Base-by-base conservation (phyloP, 1,284 basidiomycete species). In the Cutaneotrichosporon dermatis region DNA sequence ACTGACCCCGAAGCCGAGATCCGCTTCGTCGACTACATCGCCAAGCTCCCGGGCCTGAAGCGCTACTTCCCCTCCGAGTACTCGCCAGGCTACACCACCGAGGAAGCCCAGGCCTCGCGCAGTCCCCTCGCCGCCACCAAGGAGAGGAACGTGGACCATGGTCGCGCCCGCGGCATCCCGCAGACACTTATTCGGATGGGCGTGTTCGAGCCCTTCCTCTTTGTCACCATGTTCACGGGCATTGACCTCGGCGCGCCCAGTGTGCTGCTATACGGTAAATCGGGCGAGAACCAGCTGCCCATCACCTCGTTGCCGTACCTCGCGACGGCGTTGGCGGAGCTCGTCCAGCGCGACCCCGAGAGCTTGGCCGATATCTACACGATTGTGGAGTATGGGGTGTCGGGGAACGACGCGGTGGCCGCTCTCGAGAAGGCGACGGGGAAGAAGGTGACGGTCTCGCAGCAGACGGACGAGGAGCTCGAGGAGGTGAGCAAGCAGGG, bases 401-500 rank as follows among this genome's bases (percentile, higher is more conserved):
- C 62, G 6, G 58, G 62, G 16, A 35, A 51, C 9, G 46, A 63
- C 44, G 5, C 57, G n/a, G 43, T 13, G 4, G 55, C 55, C 16
- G 58, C 55, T 4, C 34, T 63, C 40, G 43, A 48, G 9, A 13
- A 16, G 25, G 43, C 40, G 9, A 39, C 55, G 35, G 55, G 58
- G 13, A 15, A 15, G 12, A 39, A 34, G 36, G 35, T 51, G 13
- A 12, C 4, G 36, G n/a, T 63, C 36, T 37, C 13, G 12, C 35
- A 25, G 35, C 34, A 45, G 15, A 57, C 58, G 6, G 52, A 57
- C 37, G 55, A n/a, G 25, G 58, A 59, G 33, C 39, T 41, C 25
- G 52, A 41, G 34, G 52, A 42, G 5, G 39, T 55, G 41, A 3
- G 53, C 72, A 66, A 71, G 70, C 4, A 70, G 65, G 12, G 75